Base-by-base conservation (phyloP, 768 basidiomycete species). In the Austroboletus eburneus region DNA sequence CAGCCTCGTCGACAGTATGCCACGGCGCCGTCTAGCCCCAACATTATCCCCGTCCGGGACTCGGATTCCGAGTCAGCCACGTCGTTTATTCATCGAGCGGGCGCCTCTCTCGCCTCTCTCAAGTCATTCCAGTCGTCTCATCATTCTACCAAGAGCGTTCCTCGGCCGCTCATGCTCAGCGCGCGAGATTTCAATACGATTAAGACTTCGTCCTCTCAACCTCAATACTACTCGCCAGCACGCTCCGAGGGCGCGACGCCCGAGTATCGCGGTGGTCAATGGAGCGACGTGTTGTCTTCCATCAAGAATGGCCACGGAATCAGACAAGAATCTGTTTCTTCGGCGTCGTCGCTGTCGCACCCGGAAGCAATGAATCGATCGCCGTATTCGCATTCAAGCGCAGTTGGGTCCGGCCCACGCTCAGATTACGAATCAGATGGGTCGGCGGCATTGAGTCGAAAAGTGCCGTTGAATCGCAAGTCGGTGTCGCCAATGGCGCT, bases 401-500 rank as follows among this genome's bases (percentile, higher is more conserved):
- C 45, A 17, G 40, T 66, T 27, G 25, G 25, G 12, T 49, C 57
- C 9, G 63, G 57, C 40, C 67, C 61, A 16, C 62, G 70, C 29
- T 77, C 74, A 12, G 81, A 80, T 39, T 69, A 72, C 55, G 83
- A 83, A 36, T 81, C 81, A 4, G 85, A 87, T 47, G 64, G 69
- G 20, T 58, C 58, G 20, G 39, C 20, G 18, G 48, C 29, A 18
- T 58, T 44, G 10, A 85, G 87, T 58, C 75, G 85, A 41, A 66
- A 73, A 39, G 73, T 90, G 13, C 76, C 78, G 21, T 57, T 89
- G 41, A 83, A 85, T 58, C 78, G 86, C 25, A 76, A 75, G 51
- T 79, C 81, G 12, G 63, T 86, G 5, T 88, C 87, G 4, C 85
- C 87, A 4, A 83, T 87, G 81, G 84, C 85, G 16, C 72, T 79